A percentile compares a stretch with the other conserved stretches of the same genome.
Conservation (phyloP, 768 basidiomycete species). For the Cystofilobasidium capitatum region DNA sequence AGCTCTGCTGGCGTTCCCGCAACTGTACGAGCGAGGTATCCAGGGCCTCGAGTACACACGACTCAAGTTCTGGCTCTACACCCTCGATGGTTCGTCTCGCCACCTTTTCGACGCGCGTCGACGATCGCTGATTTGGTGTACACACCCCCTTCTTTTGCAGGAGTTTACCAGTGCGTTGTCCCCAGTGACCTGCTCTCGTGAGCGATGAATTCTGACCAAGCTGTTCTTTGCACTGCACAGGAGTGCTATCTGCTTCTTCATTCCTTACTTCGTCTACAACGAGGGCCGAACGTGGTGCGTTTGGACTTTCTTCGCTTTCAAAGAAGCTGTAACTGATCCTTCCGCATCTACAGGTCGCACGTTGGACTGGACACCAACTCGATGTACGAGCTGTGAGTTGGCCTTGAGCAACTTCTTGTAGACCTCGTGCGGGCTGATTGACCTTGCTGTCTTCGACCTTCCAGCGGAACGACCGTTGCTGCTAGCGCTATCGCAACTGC, state of each 20-base stretch:
- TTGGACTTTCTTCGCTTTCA: not conserved
- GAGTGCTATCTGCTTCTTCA: constrained; percentile 30
- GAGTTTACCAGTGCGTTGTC: not conserved
- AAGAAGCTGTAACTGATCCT: not conserved
- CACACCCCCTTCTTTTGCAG: constrained; percentile 75
- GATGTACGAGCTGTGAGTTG: constrained; percentile 55
- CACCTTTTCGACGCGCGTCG: not conserved
- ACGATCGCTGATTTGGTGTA: constrained; percentile 76
- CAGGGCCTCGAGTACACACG: constrained; percentile 87
- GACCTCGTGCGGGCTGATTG: not conserved
- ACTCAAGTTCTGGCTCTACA: constrained; percentile 84
- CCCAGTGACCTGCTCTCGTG: not conserved
- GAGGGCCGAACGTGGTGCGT: constrained; percentile 50
- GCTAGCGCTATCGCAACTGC: constrained; percentile 79
- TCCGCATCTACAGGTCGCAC: constrained; percentile 32
- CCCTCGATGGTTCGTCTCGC: constrained; percentile 58
- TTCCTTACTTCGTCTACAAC: constrained; percentile 56
- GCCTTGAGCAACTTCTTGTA: not conserved
- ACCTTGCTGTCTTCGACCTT: not conserved
- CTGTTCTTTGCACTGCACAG: not conserved
- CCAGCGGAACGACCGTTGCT: constrained; percentile 69
- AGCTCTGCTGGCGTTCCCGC: constrained; percentile 83
- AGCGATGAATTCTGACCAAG: constrained; percentile 57
- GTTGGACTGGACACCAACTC: constrained; percentile 70
- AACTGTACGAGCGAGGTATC: constrained; percentile 91